These are phyloP conservation scores for Penicillium brasilianum DNA, from an alignment of 2,329 filamentous ascomycete genomes.

Conservation along the genomic window DNA sequence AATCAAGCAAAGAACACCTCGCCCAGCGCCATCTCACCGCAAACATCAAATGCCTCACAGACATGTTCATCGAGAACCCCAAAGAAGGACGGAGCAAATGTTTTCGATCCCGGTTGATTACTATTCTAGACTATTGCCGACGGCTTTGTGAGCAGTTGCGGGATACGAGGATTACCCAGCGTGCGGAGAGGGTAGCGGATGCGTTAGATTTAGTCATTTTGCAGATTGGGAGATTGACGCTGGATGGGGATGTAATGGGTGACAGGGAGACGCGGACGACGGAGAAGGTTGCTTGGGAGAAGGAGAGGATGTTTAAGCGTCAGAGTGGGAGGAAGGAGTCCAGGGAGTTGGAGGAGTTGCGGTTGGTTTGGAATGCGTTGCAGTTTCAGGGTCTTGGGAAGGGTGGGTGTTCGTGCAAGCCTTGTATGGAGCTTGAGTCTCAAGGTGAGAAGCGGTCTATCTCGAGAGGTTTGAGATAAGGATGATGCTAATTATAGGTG, in stretches of 20 bases:
- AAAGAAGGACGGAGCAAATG: neutral
- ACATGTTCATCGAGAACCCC: neutral
- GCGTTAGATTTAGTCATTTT: slow-evolving; percentile 1
- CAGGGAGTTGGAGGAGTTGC: neutral
- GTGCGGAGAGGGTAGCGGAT: neutral
- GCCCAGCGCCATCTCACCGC: neutral
- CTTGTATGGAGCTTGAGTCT: neutral
- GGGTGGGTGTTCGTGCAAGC: neutral
- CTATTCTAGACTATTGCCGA: neutral
- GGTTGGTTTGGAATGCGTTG: slow-evolving; percentile 1
- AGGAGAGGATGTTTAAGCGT: neutral
- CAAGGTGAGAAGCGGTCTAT: neutral
- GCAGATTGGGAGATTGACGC: slow-evolving; percentile 2
- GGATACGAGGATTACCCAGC: neutral
- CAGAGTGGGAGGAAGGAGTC: neutral
- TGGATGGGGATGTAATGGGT: neutral
- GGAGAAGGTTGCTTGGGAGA: neutral
- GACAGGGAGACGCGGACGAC: neutral
- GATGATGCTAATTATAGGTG: neutral
- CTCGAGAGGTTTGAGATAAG: too few species aligned
- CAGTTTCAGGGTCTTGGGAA: neutral
- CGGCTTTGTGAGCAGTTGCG: neutral
- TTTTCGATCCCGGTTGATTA: neutral
- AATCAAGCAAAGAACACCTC: neutral
- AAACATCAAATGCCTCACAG: neutral